These are phyloP conservation scores for Paxillus ammoniavirescens DNA, from an alignment of 768 basidiomycete genomes.

Conservation along the genomic window DNA sequence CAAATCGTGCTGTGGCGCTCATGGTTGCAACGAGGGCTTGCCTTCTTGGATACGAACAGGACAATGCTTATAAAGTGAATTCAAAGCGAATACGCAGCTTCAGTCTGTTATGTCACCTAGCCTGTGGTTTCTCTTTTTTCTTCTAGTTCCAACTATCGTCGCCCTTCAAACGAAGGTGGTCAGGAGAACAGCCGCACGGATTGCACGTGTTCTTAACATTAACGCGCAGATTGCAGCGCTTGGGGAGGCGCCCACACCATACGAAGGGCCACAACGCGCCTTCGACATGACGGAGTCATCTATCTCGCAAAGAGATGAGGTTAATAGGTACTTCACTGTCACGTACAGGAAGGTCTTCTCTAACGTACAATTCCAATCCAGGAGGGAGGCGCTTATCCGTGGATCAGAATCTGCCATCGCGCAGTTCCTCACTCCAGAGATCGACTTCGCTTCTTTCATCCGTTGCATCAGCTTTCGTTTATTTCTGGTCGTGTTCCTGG, in stretches of 20 bases:
- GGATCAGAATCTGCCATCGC: conserved; percentile 11
- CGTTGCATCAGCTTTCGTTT: conserved; percentile 44
- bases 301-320: conserved; percentile 1
- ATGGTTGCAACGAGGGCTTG: background rate
- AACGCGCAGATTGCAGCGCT: background rate
- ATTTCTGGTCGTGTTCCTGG: conserved; percentile 43
- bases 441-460: conserved; percentile 39
- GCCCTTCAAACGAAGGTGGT: background rate
- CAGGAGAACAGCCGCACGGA: conserved; percentile 1
- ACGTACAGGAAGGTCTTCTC: background rate
- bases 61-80: conserved; percentile 12
- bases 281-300: conserved; percentile 5
- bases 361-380: conserved; percentile 7
- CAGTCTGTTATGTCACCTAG: conserved; percentile 8
- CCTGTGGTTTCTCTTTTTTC: conserved; percentile 16
- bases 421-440: conserved; percentile 9
- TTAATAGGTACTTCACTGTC: conserved; percentile 13
- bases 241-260: conserved; percentile 8
- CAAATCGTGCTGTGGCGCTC: too few relatives aligned
- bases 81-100: background rate
- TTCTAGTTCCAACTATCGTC: conserved; percentile 6
- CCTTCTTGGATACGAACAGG: background rate
- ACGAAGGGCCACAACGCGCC: conserved; percentile 2
- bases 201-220: conserved; percentile 16
- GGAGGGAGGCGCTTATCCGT: conserved; percentile 14